phyloP scores from a whole-genome alignment of 169 alveolate genomes.

The Condylostoma magnum region DNA sequence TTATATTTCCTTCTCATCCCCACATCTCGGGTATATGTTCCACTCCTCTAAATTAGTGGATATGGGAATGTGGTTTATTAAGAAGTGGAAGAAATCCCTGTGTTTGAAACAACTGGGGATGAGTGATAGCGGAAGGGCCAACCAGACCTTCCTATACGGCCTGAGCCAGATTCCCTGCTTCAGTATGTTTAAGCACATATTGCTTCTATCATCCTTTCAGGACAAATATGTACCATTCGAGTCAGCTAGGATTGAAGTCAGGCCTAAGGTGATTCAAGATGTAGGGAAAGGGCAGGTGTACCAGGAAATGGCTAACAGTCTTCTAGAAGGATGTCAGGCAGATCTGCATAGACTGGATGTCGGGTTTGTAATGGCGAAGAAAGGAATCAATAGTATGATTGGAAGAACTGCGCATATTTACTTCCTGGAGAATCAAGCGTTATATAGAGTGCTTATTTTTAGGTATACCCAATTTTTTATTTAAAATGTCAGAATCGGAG shows the following conservation, averaged over 20 bases:
- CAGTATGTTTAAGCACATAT: slow-evolving; percentile 78
- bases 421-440: slow-evolving; percentile 76
- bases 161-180: slow-evolving; percentile 71
- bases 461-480: slow-evolving; percentile 26
- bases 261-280: slow-evolving; percentile 61
- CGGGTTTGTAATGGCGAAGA: slow-evolving; percentile 77
- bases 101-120: slow-evolving; percentile 83
- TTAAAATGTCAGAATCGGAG: neutral
- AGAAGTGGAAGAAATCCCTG: slow-evolving; percentile 84
- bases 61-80: slow-evolving; percentile 92
- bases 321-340: slow-evolving; percentile 62
- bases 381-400: slow-evolving; percentile 71
- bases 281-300: slow-evolving; percentile 42
- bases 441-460: slow-evolving; percentile 63
- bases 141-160: slow-evolving; percentile 81
- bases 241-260: slow-evolving; percentile 86
- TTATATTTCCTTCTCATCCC: slow-evolving; percentile 85
- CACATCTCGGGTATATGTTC: slow-evolving; percentile 91
- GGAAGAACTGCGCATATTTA: slow-evolving; percentile 89
- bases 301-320: slow-evolving; percentile 79
- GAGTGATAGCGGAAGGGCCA: slow-evolving; percentile 72
- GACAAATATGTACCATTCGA: slow-evolving; percentile 91
- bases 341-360: slow-evolving; percentile 80
- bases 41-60: slow-evolving; percentile 81
- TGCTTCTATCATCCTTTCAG: slow-evolving; percentile 81